Percentiles rank a stretch among this genome's conserved stretches.
These are phyloP conservation scores for Talaromyces sp. DNA, from an alignment of 2,329 filamentous ascomycete genomes.

Conservation along the genomic window DNA sequence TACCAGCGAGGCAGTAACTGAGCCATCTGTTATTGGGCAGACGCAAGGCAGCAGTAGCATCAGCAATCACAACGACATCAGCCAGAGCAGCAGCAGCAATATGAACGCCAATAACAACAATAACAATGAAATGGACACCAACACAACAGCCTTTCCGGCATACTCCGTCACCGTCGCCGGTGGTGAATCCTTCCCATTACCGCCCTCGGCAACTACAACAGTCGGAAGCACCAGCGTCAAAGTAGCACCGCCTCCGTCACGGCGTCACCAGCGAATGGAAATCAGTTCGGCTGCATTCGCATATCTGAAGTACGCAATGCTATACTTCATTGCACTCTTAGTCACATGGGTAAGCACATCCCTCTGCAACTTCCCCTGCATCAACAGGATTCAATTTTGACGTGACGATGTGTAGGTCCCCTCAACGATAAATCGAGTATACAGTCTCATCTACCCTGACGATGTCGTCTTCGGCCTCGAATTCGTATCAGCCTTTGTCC, in stretches of 20 bases:
- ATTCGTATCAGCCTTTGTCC: constrained; percentile 67
- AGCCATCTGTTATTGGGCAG: background rate
- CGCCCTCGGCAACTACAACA: constrained; percentile 2
- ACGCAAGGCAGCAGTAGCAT: background rate
- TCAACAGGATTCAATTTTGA: background rate
- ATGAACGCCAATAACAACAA: background rate
- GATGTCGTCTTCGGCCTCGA: constrained; percentile 58
- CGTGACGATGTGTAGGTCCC: constrained; percentile 47
- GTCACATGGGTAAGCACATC: constrained; percentile 38
- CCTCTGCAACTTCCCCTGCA: too few relatives aligned
- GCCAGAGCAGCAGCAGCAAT: background rate
- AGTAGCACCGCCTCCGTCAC: background rate
- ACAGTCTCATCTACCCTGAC: constrained; percentile 59
- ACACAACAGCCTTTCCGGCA: background rate
- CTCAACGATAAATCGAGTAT: constrained; percentile 72
- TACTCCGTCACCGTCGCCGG: constrained; percentile 35
- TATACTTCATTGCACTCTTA: constrained; percentile 42
- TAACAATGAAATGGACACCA: too few relatives aligned
- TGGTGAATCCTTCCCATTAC: constrained; percentile 20
- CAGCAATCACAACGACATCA: background rate
- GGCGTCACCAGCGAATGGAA: background rate
- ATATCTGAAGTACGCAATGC: constrained; percentile 39
- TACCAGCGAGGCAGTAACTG: constrained; percentile 49
- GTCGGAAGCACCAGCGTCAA: constrained; percentile 2
- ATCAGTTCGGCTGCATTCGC: constrained; percentile 32